Conservation (phyloP, 176 grass and related monocot species). For the Aegilops tauschii region DNA sequence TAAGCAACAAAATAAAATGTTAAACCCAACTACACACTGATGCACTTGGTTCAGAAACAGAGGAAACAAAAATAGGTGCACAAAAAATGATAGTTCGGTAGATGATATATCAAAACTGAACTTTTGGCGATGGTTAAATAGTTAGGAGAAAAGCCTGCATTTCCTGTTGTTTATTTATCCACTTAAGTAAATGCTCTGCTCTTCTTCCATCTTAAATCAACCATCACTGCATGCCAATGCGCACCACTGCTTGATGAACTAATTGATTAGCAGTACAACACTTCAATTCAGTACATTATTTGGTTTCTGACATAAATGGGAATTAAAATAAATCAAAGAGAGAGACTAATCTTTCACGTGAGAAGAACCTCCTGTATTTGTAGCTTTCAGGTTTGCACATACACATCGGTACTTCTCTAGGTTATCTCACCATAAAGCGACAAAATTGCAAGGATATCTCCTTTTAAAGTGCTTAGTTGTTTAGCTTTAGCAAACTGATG, state of each 20-base stretch:
- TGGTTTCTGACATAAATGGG: background rate
- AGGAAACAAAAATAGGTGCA: background rate
- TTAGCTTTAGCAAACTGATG: too few species aligned
- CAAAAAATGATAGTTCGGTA: conserved; percentile 6
- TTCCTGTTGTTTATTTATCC: conserved; percentile 81
- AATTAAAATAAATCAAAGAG: conserved; percentile 3
- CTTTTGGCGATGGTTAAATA: background rate
- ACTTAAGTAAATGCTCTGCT: conserved; percentile 77
- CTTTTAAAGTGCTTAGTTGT: too few species aligned
- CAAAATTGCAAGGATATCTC: too few species aligned
- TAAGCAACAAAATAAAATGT: background rate
- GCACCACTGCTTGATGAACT: background rate
- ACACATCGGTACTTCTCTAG: too few species aligned
- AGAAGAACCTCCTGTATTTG: background rate
- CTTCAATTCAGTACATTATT: background rate
- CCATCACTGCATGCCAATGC: background rate
- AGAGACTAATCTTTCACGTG: background rate
- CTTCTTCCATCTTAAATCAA: conserved; percentile 81
- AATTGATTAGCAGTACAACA: background rate
- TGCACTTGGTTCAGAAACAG: background rate
- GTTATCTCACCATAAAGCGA: too few species aligned
- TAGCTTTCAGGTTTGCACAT: too few species aligned
- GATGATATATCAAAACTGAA: background rate
- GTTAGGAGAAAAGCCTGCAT: conserved; percentile 42
- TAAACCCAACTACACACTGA: background rate